Evolutionary conservation across 176 grass and related monocot genomes (phyloP).

Genomic region (Avena eriantha): DNA sequence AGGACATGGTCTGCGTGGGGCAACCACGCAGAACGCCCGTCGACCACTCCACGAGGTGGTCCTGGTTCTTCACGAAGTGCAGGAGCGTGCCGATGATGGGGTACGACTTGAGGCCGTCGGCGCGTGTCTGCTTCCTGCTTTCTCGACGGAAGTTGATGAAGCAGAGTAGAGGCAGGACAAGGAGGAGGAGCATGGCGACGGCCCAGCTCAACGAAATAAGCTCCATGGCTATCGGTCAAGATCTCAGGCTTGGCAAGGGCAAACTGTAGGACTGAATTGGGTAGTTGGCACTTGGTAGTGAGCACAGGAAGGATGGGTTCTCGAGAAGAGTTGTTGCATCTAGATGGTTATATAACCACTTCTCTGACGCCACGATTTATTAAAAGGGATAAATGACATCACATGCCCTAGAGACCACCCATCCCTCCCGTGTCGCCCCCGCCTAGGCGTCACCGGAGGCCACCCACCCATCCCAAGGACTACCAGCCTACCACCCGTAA

Average conservation of each 20-base stretch:
- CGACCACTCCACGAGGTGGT: slow-evolving; percentile 61
- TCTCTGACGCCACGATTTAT: neutral
- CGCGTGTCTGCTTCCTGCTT: slow-evolving; percentile 29
- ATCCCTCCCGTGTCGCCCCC: too few species aligned
- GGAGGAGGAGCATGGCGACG: slow-evolving; percentile 34
- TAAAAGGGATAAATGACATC: too few species aligned
- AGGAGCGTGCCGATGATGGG: slow-evolving; percentile 58
- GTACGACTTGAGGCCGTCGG: slow-evolving; percentile 50
- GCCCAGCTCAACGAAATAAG: neutral
- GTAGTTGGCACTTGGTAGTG: neutral
- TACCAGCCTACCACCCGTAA: too few species aligned
- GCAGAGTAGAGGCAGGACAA: slow-evolving; percentile 30
- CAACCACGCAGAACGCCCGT: slow-evolving; percentile 39
- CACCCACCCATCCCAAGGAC: too few species aligned
- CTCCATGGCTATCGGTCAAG: slow-evolving; percentile 21
- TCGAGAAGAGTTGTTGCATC: neutral
- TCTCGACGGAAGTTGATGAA: slow-evolving; percentile 37
- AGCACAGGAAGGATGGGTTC: neutral
- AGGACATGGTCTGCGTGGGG: slow-evolving; percentile 56
- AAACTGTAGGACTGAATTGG: slow-evolving; percentile 9
- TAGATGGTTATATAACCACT: neutral
- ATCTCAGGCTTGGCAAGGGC: neutral
- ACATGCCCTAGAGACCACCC: too few species aligned
- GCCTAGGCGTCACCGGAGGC: too few species aligned
- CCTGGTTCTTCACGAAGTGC: slow-evolving; percentile 52